Conservation (phyloP, 2,329 filamentous ascomycete species). For the Pestalotiopsis sp. region DNA sequence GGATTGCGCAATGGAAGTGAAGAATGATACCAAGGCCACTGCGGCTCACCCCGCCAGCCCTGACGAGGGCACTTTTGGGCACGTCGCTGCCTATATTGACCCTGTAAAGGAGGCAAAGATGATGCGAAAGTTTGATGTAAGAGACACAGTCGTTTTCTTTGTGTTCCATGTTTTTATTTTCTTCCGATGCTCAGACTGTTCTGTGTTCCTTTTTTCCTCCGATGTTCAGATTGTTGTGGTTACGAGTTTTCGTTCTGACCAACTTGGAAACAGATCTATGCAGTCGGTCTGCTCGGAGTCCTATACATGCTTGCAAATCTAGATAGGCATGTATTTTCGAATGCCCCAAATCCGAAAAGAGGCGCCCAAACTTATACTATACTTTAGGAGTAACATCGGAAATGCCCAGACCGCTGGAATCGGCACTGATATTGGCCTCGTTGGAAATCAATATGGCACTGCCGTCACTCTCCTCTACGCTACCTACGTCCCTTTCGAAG, state of each 20-base stretch:
- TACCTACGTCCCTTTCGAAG: slow-evolving; percentile 28
- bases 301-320: slow-evolving; percentile 35
- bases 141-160: not conserved
- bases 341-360: not conserved
- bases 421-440: slow-evolving; percentile 29
- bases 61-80: slow-evolving; percentile 4
- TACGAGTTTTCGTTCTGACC: not conserved
- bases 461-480: slow-evolving; percentile 34
- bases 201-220: not conserved
- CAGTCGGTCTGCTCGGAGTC: slow-evolving; percentile 18
- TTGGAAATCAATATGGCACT: slow-evolving; percentile 32
- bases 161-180: not conserved
- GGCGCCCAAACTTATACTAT: not conserved
- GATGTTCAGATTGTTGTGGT: not conserved
- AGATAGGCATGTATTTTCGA: slow-evolving; percentile 20
- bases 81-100: slow-evolving; percentile 9
- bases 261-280: slow-evolving; percentile 22
- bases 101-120: slow-evolving; percentile 20
- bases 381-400: slow-evolving; percentile 20
- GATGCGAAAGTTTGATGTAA: slow-evolving; percentile 29
- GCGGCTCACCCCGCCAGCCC: not conserved
- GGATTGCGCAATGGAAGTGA: not conserved
- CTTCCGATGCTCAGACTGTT: not conserved
- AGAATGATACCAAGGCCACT: slow-evolving; percentile 7
- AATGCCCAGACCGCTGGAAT: slow-evolving; percentile 29